Percentiles rank a stretch among this genome's conserved stretches.
Evolutionary conservation across 2,329 filamentous ascomycete genomes (phyloP).

Genomic region (Penicillium brasilianum): DNA sequence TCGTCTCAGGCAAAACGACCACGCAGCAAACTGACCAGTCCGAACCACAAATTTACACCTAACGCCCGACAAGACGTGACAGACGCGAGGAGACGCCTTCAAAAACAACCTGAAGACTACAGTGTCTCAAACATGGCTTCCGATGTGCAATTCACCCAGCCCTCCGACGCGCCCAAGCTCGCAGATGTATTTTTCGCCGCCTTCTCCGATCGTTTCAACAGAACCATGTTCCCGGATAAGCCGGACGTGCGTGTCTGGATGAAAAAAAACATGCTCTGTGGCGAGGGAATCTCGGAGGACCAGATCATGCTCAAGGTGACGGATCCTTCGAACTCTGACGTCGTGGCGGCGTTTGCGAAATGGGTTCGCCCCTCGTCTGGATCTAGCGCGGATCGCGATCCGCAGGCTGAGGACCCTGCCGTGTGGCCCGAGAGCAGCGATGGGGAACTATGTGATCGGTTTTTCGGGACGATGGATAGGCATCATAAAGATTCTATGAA

Average conservation of each 20-base stretch:
- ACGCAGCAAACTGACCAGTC: not conserved
- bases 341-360: conserved; percentile 31
- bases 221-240: conserved; percentile 31
- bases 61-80: not conserved
- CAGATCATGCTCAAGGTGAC: conserved; percentile 24
- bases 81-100: too few species aligned
- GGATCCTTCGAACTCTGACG: conserved; percentile 12
- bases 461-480: conserved; percentile 29
- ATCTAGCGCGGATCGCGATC: conserved; percentile 15
- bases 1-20: not conserved
- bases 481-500: conserved; percentile 27
- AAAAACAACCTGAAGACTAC: not conserved
- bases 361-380: conserved; percentile 28
- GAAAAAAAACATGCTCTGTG: conserved; percentile 10
- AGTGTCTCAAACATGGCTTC: conserved; percentile 22
- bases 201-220: conserved; percentile 31
- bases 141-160: conserved; percentile 20
- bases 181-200: conserved; percentile 30
- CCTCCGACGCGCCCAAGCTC: conserved; percentile 26
- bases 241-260: conserved; percentile 32
- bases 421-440: conserved; percentile 27
- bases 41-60: not conserved
- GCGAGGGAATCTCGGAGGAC: not conserved
- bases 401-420: conserved; percentile 2
- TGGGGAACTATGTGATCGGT: conserved; percentile 25